Base-by-base conservation (phyloP, 1,284 basidiomycete species). In the Coniferiporia sulphurascens region DNA sequence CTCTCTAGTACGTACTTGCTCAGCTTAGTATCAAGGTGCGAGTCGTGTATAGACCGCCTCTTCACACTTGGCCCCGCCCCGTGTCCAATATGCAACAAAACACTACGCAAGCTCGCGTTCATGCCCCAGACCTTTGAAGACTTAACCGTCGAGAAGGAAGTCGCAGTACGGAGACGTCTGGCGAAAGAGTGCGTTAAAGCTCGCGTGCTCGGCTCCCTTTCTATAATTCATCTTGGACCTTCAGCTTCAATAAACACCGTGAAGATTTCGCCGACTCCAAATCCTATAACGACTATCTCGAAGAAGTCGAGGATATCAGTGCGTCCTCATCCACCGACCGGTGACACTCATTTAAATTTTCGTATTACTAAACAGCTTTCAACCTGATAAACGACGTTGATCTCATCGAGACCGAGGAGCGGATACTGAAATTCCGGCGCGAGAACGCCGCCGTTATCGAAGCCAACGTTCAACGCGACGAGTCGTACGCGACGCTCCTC, bases 121-220 rank as follows among this genome's bases (percentile, higher is more conserved):
- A 90, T 87, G 19, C 92, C 93, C 3, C 97, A 98, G 74, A 98
- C 95, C 0, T 99, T 99, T 65, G 95, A 98, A 73, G 96, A 99
- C 71, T 79, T 99, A 17, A 84, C 82, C 1, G 96, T 99, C 0
- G 97, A 99, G 76, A 96, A 96, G 72, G 97, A 99, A 74, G 91
- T 99, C 0, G 87, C 91, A 1, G 83, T 99, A 4, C 78, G 97
- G 58, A 81, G 91, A 66, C 80, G 93, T 58, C 86, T 98, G 63
- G 87, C 89, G 1, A 95, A 93, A 77, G 89, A 95, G 90, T 86
- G 64, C 94, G 90, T 85, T 64, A 22, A 62, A 27, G 5, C 45
- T 13, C 19, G 15, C 38, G 15, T 36, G 27, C 36, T 12, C 7
- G 13, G 34, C 55, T 15, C 4, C 13, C 59, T 44, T 51, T 32